Evolutionary conservation across 2,329 filamentous ascomycete species (phyloP), one percentile per base, ranked within the genome.

Genomic region (Venturia nashicola): DNA sequence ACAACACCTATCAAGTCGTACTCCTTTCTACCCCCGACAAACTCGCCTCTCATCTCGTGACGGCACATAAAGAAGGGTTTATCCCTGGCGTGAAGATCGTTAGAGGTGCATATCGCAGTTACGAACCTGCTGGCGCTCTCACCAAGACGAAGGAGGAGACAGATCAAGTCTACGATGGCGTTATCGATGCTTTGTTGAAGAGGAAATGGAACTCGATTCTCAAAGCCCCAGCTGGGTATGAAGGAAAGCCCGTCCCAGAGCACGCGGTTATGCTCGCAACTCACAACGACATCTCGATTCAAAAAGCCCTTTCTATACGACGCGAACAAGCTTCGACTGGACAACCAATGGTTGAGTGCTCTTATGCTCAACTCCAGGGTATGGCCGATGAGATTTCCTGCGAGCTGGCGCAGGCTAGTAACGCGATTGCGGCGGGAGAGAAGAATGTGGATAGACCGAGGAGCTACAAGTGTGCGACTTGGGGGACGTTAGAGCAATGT

Each of bases 341-440:
- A 48, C 66, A 79, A 66, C 48, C 74, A 2, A 77, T 77, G 4
- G 78, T 82, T 1, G 76, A 79, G 2, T 74, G 84, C 11, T 75
- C 76, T 0, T 91, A 90, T 73, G 89, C 89, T 2, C 92, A 97
- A 76, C 83, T 97, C 0, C 89, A 93, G 78, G 92, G 93, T 48
- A 97, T 97, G 93, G 93, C 93, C 1, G 93, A 97, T 69, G 92
- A 97, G 72, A 86, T 97, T 62, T 91, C 87, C 65, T 81, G 82
- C 68, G 75, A 76, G 3, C 72, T 85, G 0, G 72, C 85, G 18
- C 75, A 82, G 65, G 76, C 76, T 39, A 68, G 72, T 23, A 68
- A 73, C 70, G 69, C 73, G 63, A 70, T 76, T 14, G 51, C 16
- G 7, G 78, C 74, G 40, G 74, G 76, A 12, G 72, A 75, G 61